Evolutionary conservation across 352 stramenopile genomes (phyloP).

Genomic region (Globisporangium canariense): DNA sequence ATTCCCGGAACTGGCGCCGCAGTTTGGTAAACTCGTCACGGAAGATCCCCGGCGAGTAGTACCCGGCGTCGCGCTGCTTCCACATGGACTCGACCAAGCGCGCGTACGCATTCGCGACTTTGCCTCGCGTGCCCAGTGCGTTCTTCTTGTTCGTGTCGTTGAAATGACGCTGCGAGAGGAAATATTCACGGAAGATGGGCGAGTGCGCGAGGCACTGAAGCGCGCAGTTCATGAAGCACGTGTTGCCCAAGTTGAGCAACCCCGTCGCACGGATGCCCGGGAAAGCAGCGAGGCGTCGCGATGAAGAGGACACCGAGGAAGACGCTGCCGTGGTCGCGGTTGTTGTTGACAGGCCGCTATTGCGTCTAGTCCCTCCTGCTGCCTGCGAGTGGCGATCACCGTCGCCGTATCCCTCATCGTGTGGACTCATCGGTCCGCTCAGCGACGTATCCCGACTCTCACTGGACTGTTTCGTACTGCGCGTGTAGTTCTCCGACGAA

Average conservation of each 20-base stretch:
- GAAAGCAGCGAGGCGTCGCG: conserved; percentile 28
- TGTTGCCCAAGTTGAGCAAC: conserved; percentile 84
- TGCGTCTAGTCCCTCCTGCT: neutral
- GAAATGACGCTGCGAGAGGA: conserved; percentile 89
- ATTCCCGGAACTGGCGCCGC: conserved; percentile 66
- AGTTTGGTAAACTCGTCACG: conserved; percentile 68
- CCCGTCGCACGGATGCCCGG: conserved; percentile 54
- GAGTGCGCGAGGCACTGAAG: conserved; percentile 95
- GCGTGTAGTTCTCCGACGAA: conserved; percentile 14
- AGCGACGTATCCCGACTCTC: conserved; percentile 12
- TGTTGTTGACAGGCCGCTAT: neutral
- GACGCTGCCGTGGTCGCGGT: neutral
- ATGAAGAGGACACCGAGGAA: neutral
- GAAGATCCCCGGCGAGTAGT: conserved; percentile 49
- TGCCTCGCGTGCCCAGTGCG: conserved; percentile 87
- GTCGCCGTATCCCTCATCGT: neutral
- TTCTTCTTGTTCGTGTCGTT: conserved; percentile 95
- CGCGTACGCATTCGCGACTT: conserved; percentile 88
- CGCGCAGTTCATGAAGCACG: conserved; percentile 87
- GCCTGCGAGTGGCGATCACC: neutral
- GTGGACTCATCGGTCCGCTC: conserved; percentile 11
- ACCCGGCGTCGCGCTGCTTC: conserved; percentile 48
- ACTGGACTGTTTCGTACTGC: conserved; percentile 19
- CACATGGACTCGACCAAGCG: conserved; percentile 67
- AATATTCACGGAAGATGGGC: conserved; percentile 92